Base-by-base conservation (phyloP, 768 basidiomycete genomes). In the Mycena belliarum region DNA sequence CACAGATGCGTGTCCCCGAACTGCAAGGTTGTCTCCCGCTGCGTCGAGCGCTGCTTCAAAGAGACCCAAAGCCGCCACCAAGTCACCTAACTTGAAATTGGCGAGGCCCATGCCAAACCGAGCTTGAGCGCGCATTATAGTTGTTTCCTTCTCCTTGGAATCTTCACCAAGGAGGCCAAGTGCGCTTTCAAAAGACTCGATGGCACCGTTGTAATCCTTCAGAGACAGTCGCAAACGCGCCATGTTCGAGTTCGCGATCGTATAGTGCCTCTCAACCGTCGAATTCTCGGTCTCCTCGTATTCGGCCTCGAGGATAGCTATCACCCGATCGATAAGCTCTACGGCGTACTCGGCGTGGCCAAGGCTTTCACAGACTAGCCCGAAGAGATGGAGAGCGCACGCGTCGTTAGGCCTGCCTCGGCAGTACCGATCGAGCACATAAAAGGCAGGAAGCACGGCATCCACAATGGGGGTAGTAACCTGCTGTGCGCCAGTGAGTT, bases 281-380 rank as follows among this genome's bases (percentile, higher is more conserved):
- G 86, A 72, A 51, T 93, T 88, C 70, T 99, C 97, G 15, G 82
- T 83, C 51, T 89, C 85, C 69, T 99, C 97, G 73, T 97, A 99
- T 25, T 82, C 80, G 2, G 84, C 80, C 70, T 98, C 96, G n/a
- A 98, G 75, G 11, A 94, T 76, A 4, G 71, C 57, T 15, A 93
- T 91, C 1, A 89, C 86, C 26, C 79, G 79, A 32, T 77, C 70
- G 38, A 95, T 77, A 32, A 85, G 74, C 24, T 76, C 72, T 16
- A 79, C 73, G 7, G 86, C 91, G 26, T 85, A 77, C 16, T 85
- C 82, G 26, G 80, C 65, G 37, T 92, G 88, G 14, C 87, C 89
- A 6, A 98, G 74, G 50, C 86, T 81, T 68, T 99, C 97, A 68
- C 89, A 93, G 21, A 98, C 75, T 6, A 98, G 82, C 0, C 86